Evolutionary conservation across 1,284 basidiomycete species (phyloP), one percentile per base, ranked within the genome.

Genomic region (Cutaneotrichosporon sp.): DNA sequence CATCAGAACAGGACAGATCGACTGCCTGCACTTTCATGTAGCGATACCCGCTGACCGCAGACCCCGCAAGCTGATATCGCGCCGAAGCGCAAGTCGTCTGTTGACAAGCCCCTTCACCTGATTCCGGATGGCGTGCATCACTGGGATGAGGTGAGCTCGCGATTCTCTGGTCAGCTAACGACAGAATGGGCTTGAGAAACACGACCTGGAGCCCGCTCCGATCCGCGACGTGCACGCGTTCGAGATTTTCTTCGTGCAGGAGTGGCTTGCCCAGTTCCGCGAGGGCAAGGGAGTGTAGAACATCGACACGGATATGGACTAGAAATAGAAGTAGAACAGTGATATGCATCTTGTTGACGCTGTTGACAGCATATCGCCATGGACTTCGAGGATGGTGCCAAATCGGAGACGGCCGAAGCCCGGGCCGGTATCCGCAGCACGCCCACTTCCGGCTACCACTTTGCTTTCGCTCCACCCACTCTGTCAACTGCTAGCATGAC

Each of bases 121-220:
- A 97, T 98, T 63, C 87, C 87, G n/a, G 89, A 86, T 62, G 92
- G 84, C 20, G 90, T 95, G 2, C 93, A 97, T 74, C 93, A 95
- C 72, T 95, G 88, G 71, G 93, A 95, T 70, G 91, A 78, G 68
- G 74, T 76, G 47, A 64, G 71, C 14, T 51, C n/a, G n/a, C n/a
- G n/a, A n/a, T n/a, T n/a, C n/a, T n/a, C n/a, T n/a, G n/a, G n/a
- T n/a, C 2, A 34, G 47, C 56, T 64, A 38, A 52, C 31, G 13
- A 1, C 59, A 94, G 80, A 89, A 90, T 72, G 92, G 93, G 0
- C 82, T 91, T n/a, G 72, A 71, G 11, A 81, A 91, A 65, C 81
- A 86, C 36, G 71, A 77, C 0, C 80, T 84, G 29, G 94, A 97
- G 73, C 95, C 95, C 1, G 72, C 79, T 10, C 84, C 91, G 67